Base-by-base conservation (phyloP, 169 alveolate species). In the Plasmodium inui region DNA sequence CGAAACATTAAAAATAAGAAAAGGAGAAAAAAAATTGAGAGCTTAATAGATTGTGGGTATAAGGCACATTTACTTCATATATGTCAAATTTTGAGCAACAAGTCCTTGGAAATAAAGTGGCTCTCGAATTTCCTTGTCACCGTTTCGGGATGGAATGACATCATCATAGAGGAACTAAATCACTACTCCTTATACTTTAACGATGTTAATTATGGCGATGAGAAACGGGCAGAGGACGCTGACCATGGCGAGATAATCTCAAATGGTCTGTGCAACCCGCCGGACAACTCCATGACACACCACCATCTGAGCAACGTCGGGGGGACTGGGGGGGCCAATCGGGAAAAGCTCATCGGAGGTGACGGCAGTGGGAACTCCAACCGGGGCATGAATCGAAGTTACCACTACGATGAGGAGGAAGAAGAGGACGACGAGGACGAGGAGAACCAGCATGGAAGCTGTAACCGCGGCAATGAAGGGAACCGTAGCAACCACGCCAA, bases 141-240 rank as follows among this genome's bases (percentile, higher is more conserved):
- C 44, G 93, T 86, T 9, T 86, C 93, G 3, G 93, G 93, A 10
- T 86, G 93, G 93, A 86, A 86, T 86, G 93, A 86, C 44, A 86
- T 86, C 3, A 86, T 86, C 14, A 86, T 86, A 3, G 93, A 86
- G 14, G 93, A 86, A 17, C 39, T 86, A 28, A 86, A 86, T 7
- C 93, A 86, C 80, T 86, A 86, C 44, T 86, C 93, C n/a, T 19
- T 86, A 76, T 86, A 86, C 17, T 86, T 86, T 26, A 86, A 86
- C 44, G 93, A 86, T 76, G 55, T 55, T 0, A 74, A 74, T 3
- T 86, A 86, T 55, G 46, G 44, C 0, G 85, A 86, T 86, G 93
- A 86, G 22, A 86, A 76, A 55, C 78, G 81, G n/a, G 46, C 50
- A 5, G 93, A 86, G 39, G 93, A 73, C 1, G 44, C 57, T 10